Base-by-base conservation (phyloP, 805 yeast species). In the Pichia ethanolica region DNA sequence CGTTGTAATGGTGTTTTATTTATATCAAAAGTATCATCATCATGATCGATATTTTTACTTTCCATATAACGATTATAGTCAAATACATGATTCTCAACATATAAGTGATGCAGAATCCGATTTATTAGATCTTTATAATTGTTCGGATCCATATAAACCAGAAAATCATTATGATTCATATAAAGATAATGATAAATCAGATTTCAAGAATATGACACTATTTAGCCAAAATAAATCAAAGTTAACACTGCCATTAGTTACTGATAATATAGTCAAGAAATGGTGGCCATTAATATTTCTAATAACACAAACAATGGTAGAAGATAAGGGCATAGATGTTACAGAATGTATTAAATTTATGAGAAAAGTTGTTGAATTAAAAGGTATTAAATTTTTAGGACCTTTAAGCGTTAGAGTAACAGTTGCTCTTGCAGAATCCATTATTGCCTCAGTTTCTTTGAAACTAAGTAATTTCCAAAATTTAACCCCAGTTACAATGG, bases 221-320 rank as follows among this genome's bases (percentile, higher is more conserved):
- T 26, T 7, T 5, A 39, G 5, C 30, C 33, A 8, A 25, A 5
- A 7, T 3, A 27, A 12, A 6, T 41, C 44, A 5, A 41, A 27
- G 10, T 33, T 41, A 28, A 41, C 35, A 6, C 9, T 30, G 5
- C 35, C 35, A 12, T 28, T 5, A 30, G 26, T 41, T 3, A 7
- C 42, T 59, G 42, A 54, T 52, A 41, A 68, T 78, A 30, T 81
- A 78, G 56, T 71, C 71, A 30, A 42, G 12, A 47, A 34, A 26
- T 47, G 50, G 47, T 37, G 42, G 38, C 48, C 48, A 14, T 41
- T 49, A 25, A 28, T 41, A 1, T 36, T 33, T 26, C 35, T 40
- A 7, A 45, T 49, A 7, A 33, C 34, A 12, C n/a, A 27, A 6
- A 41, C 43, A 5, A 5, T 49, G 20, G 35, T 28, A 9, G 46